Conservation (phyloP, 2,329 filamentous ascomycete genomes). For the Penicillium sclerotigenum region DNA sequence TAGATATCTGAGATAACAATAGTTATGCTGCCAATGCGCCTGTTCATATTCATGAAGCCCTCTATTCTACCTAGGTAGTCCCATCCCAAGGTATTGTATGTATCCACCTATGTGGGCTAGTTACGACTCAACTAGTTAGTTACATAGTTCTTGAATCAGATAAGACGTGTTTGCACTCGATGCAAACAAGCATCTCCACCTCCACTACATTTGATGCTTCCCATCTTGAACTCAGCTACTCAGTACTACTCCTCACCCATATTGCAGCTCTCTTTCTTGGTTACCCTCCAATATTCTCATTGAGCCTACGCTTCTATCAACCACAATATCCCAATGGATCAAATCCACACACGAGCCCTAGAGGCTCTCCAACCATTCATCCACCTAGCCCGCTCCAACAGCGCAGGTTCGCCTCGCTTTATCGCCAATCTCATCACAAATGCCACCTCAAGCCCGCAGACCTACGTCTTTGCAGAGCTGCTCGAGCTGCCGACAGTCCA, state of each 20-base stretch:
- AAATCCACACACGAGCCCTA: constrained; percentile 51
- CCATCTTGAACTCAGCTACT: background rate
- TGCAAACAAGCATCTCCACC: constrained; percentile 20
- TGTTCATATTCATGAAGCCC: too few species aligned
- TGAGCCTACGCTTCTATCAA: background rate
- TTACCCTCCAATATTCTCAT: background rate
- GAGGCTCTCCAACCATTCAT: constrained; percentile 77
- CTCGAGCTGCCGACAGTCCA: constrained; percentile 77
- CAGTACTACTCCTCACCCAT: background rate
- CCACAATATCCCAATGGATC: constrained; percentile 39
- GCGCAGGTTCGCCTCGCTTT: constrained; percentile 66
- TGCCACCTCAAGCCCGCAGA: constrained; percentile 84
- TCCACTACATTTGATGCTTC: background rate
- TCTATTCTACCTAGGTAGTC: too few species aligned
- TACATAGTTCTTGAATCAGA: background rate
- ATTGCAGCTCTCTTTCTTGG: background rate
- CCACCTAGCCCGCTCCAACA: constrained; percentile 80
- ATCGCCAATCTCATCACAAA: constrained; percentile 81
- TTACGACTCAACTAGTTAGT: too few species aligned
- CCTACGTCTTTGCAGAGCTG: constrained; percentile 93
- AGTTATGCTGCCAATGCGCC: too few species aligned
- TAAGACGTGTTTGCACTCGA: constrained; percentile 20
- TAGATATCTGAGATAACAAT: too few species aligned
- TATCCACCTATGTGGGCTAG: too few species aligned
- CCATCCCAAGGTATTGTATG: too few species aligned